These are phyloP conservation scores for Calocybe indica DNA, from an alignment of 768 basidiomycete genomes.

Conservation along the genomic window DNA sequence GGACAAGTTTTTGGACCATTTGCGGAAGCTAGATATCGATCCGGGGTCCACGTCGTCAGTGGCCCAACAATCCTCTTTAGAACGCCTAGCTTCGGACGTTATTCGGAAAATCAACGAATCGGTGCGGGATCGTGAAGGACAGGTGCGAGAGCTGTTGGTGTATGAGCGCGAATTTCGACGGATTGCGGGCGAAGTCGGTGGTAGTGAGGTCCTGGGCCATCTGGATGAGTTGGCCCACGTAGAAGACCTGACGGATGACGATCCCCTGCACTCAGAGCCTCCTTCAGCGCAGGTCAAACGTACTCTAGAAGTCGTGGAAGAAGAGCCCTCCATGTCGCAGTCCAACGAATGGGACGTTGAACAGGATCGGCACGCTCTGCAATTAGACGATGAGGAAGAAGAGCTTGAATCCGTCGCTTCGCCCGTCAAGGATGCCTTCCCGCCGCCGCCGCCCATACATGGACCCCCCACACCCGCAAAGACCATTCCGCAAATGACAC, in stretches of 20 bases:
- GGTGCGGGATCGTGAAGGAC: slow-evolving; percentile 70
- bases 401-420: slow-evolving; percentile 39
- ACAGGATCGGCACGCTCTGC: slow-evolving; percentile 40
- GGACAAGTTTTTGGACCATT: slow-evolving; percentile 67
- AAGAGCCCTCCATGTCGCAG: slow-evolving; percentile 26
- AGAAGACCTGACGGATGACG: slow-evolving; percentile 38
- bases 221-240: slow-evolving; percentile 56
- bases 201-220: slow-evolving; percentile 62
- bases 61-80: slow-evolving; percentile 43
- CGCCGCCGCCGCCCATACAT: slow-evolving; percentile 37
- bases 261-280: slow-evolving; percentile 7
- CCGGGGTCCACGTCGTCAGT: slow-evolving; percentile 20
- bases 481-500: slow-evolving; percentile 59
- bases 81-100: slow-evolving; percentile 67
- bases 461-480: slow-evolving; percentile 52
- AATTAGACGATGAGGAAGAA: slow-evolving; percentile 40
- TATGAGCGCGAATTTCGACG: slow-evolving; percentile 77
- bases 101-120: slow-evolving; percentile 75
- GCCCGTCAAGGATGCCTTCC: slow-evolving; percentile 55
- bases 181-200: slow-evolving; percentile 73
- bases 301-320: slow-evolving; percentile 29
- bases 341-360: slow-evolving; percentile 58
- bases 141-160: slow-evolving; percentile 72
- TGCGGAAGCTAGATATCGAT: slow-evolving; percentile 65
- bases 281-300: slow-evolving; percentile 13